Evolutionary conservation across 2,329 filamentous ascomycete species (phyloP), one percentile per base, ranked within the genome.

Genomic region (Epichloe festucae): DNA sequence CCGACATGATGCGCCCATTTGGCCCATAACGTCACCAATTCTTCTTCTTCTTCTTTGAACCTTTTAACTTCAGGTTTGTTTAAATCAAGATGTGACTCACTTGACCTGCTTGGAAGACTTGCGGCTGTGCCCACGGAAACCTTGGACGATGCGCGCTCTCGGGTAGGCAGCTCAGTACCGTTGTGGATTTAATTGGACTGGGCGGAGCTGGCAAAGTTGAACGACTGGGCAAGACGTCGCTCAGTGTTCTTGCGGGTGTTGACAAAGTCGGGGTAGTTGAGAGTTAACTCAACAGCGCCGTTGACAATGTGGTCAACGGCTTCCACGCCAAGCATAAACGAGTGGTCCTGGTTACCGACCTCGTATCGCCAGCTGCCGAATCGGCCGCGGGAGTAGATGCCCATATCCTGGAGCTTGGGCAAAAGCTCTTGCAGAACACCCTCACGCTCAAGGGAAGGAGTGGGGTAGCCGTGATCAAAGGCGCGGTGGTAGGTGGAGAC

Each of bases 281-380:
- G 81, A 35, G 90, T 95, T 64, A 95, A 74, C 77, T 96, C 90
- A 45, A 90, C 86, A 39, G 87, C 84, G 59, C 90, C 90, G 69
- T 85, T 90, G 70, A 90, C 81, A 65, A 95, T 88, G 73, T 88
- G 82, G 73, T 96, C 90, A 40, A 82, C 89, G 47, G 90, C 90
- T 73, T 96, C 90, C 19, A 95, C 90, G 66, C 90, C 90, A 56
- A 95, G 77, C 90, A 96, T 96, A 72, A 96, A 96, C 27, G 86
- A 91, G 78, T 96, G 90, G 72, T 96, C 90, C 78, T 95, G 89
- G 79, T 95, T 95, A 65, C 89, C 89, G 59, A 82, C 87, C 73
- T 98, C 93, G 75, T 98, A 98, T 66, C 89, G 81, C 93, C 93
- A 98, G 77, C 85, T 91, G 63, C 93, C 93, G 72, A 98, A 98